These are phyloP conservation scores for Chiua sp. DNA, from an alignment of 1,284 basidiomycete genomes.

Conservation along the genomic window DNA sequence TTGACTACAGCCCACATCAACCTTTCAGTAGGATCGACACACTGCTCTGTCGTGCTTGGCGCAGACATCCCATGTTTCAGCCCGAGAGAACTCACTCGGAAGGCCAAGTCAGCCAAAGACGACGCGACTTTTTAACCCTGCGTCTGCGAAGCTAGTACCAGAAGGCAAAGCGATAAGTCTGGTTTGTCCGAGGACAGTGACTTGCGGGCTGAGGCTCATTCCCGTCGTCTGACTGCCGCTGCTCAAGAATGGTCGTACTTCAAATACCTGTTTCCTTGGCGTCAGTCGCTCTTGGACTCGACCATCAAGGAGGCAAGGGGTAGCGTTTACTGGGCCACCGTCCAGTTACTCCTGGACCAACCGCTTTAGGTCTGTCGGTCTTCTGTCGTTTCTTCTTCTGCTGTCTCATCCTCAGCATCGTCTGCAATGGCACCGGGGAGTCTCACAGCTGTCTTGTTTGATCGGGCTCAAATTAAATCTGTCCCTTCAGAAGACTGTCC, in stretches of 20 bases:
- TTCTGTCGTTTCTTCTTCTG: background rate
- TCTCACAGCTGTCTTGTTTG: no score
- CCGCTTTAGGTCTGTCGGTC: background rate
- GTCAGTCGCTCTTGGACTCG: background rate
- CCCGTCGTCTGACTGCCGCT: background rate
- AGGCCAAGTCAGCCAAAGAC: slow-evolving; percentile 9
- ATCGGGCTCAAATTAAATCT: no score
- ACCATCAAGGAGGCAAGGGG: slow-evolving; percentile 8
- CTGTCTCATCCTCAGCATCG: background rate
- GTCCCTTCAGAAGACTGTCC: background rate
- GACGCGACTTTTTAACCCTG: background rate
- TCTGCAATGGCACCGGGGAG: background rate
- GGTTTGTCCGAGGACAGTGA: background rate
- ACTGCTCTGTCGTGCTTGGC: background rate
- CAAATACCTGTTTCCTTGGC: background rate
- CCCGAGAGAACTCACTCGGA: slow-evolving; percentile 5
- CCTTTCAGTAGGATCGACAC: slow-evolving; percentile 1
- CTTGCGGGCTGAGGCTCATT: background rate
- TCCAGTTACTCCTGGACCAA: slow-evolving; percentile 3
- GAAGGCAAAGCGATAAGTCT: background rate
- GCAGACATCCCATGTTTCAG: background rate
- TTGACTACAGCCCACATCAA: slow-evolving; percentile 9
- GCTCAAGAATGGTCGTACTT: slow-evolving; percentile 11
- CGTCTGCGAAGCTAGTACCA: slow-evolving; percentile 1
- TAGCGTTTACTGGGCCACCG: slow-evolving; percentile 8